phyloP scores from a whole-genome alignment of 2,329 filamentous ascomycete genomes.

The Fusarium succisae region DNA sequence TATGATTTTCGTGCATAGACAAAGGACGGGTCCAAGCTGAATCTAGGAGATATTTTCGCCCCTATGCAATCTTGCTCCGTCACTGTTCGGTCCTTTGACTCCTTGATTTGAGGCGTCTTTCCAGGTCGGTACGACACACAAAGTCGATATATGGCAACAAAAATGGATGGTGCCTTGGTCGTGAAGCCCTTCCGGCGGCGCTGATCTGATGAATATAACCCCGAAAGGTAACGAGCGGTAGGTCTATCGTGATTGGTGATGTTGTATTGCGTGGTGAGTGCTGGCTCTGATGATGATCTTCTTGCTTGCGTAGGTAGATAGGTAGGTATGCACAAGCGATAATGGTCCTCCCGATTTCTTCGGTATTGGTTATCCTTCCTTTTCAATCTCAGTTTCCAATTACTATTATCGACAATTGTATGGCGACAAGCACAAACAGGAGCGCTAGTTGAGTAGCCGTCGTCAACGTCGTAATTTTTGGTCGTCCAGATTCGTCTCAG shows the following conservation, averaged over 20 bases:
- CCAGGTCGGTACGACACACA: neutral
- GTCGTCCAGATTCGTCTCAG: conserved; percentile 30
- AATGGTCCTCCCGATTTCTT: conserved; percentile 3
- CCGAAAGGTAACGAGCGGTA: conserved; percentile 26
- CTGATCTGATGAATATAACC: conserved; percentile 1
- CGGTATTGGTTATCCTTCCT: conserved; percentile 1
- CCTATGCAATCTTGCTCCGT: conserved; percentile 19
- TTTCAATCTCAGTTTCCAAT: conserved; percentile 27
- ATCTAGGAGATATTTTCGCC: conserved; percentile 29
- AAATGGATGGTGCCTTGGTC: conserved; percentile 26
- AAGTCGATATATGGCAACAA: conserved; percentile 12
- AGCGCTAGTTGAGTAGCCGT: conserved; percentile 31
- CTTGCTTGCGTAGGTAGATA: neutral
- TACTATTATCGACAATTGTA: conserved; percentile 43
- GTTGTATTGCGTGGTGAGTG: conserved; percentile 28
- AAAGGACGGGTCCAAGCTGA: conserved; percentile 17
- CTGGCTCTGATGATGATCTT: neutral
- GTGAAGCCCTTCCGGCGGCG: conserved; percentile 5
- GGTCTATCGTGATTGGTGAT: conserved; percentile 27
- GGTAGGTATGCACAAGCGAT: neutral
- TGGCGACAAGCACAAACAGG: conserved; percentile 38
- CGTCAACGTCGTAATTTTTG: conserved; percentile 30
- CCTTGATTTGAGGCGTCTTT: conserved; percentile 1
- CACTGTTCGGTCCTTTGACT: conserved; percentile 10
- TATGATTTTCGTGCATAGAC: neutral